phyloP scores from a whole-genome alignment of 345 rosid genomes.

The Nasturtium officinale region DNA sequence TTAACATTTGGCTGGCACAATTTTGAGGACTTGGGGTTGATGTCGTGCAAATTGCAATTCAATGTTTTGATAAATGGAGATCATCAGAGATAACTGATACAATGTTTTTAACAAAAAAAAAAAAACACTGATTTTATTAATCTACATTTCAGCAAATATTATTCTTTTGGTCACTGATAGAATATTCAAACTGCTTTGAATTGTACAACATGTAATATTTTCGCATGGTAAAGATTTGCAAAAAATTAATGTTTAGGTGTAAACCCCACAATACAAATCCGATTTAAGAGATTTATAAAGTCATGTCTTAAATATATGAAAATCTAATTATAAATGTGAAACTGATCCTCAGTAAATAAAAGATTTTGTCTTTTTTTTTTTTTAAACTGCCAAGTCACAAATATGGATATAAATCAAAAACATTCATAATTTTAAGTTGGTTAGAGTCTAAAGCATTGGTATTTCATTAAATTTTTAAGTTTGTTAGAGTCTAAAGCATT shows the following conservation, averaged over 20 bases:
- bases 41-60: too few species aligned
- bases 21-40: too few species aligned
- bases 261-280: not conserved
- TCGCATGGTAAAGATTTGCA: not conserved
- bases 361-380: not conserved
- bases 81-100: too few species aligned
- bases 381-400: slow-evolving; percentile 1
- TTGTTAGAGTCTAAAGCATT: not conserved
- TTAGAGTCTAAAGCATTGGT: not conserved
- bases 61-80: too few species aligned
- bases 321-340: slow-evolving; percentile 13
- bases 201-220: not conserved
- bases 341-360: not conserved
- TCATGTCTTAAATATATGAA: not conserved
- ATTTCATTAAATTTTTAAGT: not conserved
- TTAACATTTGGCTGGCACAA: too few species aligned
- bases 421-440: not conserved
- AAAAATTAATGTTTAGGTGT: not conserved
- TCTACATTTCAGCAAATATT: too few species aligned
- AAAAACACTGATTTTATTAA: too few species aligned
- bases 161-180: too few species aligned
- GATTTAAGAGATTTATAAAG: not conserved
- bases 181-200: too few species aligned
- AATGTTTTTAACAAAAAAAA: too few species aligned
- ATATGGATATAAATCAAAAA: slow-evolving; percentile 17